phyloP scores from a whole-genome alignment of 768 basidiomycete species.

The Boletus tomentosulus region DNA sequence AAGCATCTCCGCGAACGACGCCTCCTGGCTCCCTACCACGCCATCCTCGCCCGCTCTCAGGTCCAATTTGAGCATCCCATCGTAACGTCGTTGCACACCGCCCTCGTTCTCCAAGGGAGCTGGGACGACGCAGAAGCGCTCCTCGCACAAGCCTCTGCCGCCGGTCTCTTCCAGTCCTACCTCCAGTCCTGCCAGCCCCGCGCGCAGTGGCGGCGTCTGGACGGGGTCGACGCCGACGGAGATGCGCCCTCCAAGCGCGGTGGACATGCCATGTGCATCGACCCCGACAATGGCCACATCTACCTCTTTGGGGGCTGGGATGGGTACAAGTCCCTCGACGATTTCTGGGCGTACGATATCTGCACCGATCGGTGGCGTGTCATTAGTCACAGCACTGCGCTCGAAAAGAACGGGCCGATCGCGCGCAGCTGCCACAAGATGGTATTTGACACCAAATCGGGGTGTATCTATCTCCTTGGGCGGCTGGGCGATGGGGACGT shows the following conservation, averaged over 20 bases:
- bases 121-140: constrained; percentile 56
- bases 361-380: too few relatives aligned
- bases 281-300: too few relatives aligned
- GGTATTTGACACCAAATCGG: constrained; percentile 70
- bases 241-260: constrained; percentile 66
- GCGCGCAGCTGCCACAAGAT: constrained; percentile 79
- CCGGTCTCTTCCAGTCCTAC: constrained; percentile 60
- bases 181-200: constrained; percentile 52
- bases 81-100: constrained; percentile 58
- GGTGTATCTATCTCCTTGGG: constrained; percentile 70
- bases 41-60: constrained; percentile 20
- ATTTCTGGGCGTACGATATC: too few relatives aligned
- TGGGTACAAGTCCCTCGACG: too few relatives aligned
- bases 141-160: constrained; percentile 44
- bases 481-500: constrained; percentile 57
- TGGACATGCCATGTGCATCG: too few relatives aligned
- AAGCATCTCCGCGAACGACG: constrained; percentile 70
- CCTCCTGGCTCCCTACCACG: constrained; percentile 55
- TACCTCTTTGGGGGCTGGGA: too few relatives aligned
- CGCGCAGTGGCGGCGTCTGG: constrained; percentile 57
- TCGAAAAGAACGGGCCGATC: constrained; percentile 62
- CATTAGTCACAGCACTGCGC: constrained; percentile 50
- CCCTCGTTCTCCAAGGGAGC: constrained; percentile 62
- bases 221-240: constrained; percentile 56
- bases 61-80: constrained; percentile 59